phyloP scores from a whole-genome alignment of 805 yeast species.

The Yarrowia sp. region DNA sequence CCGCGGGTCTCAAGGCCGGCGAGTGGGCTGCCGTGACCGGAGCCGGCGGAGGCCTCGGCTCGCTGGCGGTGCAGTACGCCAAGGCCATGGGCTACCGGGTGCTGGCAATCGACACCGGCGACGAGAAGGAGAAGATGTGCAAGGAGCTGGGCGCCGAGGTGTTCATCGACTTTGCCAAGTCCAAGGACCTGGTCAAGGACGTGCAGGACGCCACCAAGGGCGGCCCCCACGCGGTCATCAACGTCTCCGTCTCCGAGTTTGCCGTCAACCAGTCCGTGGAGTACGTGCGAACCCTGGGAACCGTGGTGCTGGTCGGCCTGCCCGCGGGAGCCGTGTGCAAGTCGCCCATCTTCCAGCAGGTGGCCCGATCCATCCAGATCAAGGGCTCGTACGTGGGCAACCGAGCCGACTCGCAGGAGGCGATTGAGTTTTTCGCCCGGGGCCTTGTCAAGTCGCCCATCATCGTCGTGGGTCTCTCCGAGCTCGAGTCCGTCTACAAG shows the following conservation, averaged over 20 bases:
- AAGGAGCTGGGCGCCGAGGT: conserved; percentile 68
- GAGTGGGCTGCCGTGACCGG: conserved; percentile 81
- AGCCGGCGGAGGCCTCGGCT: conserved; percentile 82
- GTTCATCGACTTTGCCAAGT: conserved; percentile 62
- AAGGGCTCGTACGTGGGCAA: conserved; percentile 47
- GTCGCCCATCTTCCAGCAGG: conserved; percentile 62
- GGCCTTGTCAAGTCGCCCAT: conserved; percentile 63
- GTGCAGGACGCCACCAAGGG: conserved; percentile 60
- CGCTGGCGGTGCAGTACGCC: conserved; percentile 77
- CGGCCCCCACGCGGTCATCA: conserved; percentile 50
- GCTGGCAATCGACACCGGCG: conserved; percentile 75
- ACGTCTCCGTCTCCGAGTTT: conserved; percentile 19
- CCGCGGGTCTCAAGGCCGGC: conserved; percentile 72
- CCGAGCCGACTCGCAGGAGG: conserved; percentile 51
- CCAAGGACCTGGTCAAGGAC: conserved; percentile 57
- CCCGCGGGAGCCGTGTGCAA: conserved; percentile 65
- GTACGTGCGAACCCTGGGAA: conserved; percentile 60
- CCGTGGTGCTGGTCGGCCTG: conserved; percentile 66
- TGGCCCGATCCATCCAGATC: conserved; percentile 61
- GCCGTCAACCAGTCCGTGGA: conserved; percentile 48
- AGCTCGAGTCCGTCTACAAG: conserved; percentile 57
- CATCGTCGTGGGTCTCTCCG: conserved; percentile 61
- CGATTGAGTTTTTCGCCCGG: conserved; percentile 60
- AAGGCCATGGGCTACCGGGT: conserved; percentile 79
- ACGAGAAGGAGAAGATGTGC: conserved; percentile 62